These are phyloP conservation scores for Mycosarcoma maydis DNA, from an alignment of 1,284 basidiomycete species.

Conservation along the genomic window DNA sequence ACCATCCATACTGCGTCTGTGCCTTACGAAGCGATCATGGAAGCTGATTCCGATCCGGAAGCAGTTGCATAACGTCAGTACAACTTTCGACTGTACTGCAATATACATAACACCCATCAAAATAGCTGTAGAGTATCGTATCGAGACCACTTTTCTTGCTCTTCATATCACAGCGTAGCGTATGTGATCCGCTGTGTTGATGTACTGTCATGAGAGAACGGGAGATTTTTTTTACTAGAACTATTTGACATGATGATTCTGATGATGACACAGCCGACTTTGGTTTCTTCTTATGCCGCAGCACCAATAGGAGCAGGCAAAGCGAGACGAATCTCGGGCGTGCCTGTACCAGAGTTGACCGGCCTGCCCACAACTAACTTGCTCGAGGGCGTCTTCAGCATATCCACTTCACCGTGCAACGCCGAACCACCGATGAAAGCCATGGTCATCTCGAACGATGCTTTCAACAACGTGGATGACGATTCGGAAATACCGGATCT, in stretches of 20 bases:
- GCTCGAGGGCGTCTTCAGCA: constrained; percentile 85
- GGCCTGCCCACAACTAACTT: constrained; percentile 79
- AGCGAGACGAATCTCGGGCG: constrained; percentile 52
- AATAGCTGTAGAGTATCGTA: too few relatives aligned
- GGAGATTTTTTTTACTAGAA: constrained; percentile 5
- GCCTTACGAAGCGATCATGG: too few relatives aligned
- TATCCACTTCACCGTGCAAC: constrained; percentile 92
- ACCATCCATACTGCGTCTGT: too few relatives aligned
- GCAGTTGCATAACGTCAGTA: too few relatives aligned
- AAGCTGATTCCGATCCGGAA: too few relatives aligned
- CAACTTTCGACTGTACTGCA: too few relatives aligned
- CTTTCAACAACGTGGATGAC: constrained; percentile 92
- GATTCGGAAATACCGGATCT: constrained; percentile 90
- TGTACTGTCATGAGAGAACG: too few relatives aligned
- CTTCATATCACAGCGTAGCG: too few relatives aligned
- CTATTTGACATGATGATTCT: constrained; percentile 34
- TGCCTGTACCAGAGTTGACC: constrained; percentile 60
- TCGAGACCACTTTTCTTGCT: too few relatives aligned
- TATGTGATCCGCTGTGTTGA: too few relatives aligned
- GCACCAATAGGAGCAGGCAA: constrained; percentile 33
- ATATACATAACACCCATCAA: too few relatives aligned
- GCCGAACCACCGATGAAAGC: constrained; percentile 94
- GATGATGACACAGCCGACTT: too few relatives aligned
- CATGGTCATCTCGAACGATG: constrained; percentile 97
- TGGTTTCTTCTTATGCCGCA: constrained; percentile 16